Evolutionary conservation across 2,329 filamentous ascomycete species (phyloP), one percentile per base, ranked within the genome.

Genomic region (Emericellopsis atlantica): DNA sequence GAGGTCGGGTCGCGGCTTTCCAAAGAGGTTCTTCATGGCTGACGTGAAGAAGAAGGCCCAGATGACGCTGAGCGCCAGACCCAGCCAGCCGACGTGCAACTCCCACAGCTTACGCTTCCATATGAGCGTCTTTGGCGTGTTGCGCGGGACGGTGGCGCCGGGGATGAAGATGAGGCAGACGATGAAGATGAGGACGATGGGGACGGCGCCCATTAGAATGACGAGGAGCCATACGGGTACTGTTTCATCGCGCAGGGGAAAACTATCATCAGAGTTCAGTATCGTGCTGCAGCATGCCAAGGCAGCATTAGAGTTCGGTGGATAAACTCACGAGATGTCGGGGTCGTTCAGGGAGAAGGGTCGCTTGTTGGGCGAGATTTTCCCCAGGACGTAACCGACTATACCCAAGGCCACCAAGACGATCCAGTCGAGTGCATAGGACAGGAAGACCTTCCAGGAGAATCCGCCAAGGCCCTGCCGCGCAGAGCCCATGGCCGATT

Each of bases 31-130:
- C 71, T 95, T 95, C 70, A 94, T 78, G 39, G 82, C 84, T 51
- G 86, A 79, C 1, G 88, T 90, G 51, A 93, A 78, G 59, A 92
- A 78, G 66, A 84, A 93, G 5, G 83, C 74, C 2, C 76, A 69
- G 3, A 80, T 77, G 9, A 87, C 66, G 3, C 84, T 77, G 15
- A 95, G 67, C 1, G 70, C 84, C 3, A 95, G 70, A 0, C 89
- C 89, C 52, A 95, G 76, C 77, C 82, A 86, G 44, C 85, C 88
- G 2, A 78, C 79, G 55, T 95, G 87, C 57, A 85, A 79, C 59
- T 95, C 89, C 88, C 90, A 95, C 2, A 95, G 58, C 62, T 92
- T 95, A 48, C 85, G 74, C 55, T 75, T 76, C 79, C 85, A 88
- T 36, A 89, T 68, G 41, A 85, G 61, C 4, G 70, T 59, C 47